A percentile compares a stretch with the other conserved stretches of the same genome.
These are phyloP conservation scores for Aspergillus sclerotioniger DNA, from an alignment of 495 filamentous ascomycete species.

Conservation along the genomic window DNA sequence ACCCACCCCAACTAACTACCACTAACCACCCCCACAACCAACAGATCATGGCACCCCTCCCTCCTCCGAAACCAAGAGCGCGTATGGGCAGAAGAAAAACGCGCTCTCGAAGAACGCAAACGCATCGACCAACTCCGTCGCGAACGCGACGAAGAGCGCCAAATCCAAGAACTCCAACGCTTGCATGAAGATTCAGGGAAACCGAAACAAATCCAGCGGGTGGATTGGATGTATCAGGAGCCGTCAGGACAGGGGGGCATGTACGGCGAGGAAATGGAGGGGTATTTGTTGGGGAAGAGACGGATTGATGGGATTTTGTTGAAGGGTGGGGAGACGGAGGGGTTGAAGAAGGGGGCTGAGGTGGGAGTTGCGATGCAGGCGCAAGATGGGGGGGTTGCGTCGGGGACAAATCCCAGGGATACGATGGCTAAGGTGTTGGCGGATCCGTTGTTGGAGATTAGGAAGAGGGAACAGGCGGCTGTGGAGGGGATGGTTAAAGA, in stretches of 20 bases:
- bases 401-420: slow-evolving; percentile 69
- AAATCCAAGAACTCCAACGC: slow-evolving; percentile 85
- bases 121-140: slow-evolving; percentile 81
- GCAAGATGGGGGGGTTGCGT: slow-evolving; percentile 56
- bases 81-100: slow-evolving; percentile 85
- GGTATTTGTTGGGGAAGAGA: slow-evolving; percentile 87
- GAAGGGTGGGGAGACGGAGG: slow-evolving; percentile 77
- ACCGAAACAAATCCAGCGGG: slow-evolving; percentile 66
- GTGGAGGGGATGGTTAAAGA: slow-evolving; percentile 89
- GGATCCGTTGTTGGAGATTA: slow-evolving; percentile 88
- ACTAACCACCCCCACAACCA: not conserved
- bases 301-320: slow-evolving; percentile 81
- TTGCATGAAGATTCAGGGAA: slow-evolving; percentile 89
- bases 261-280: slow-evolving; percentile 90
- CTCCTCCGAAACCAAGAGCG: slow-evolving; percentile 78
- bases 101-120: slow-evolving; percentile 94
- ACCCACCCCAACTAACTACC: not conserved
- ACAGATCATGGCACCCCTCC: slow-evolving; percentile 80
- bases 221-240: slow-evolving; percentile 98
- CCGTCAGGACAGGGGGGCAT: slow-evolving; percentile 73
- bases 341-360: slow-evolving; percentile 76
- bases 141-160: slow-evolving; percentile 90
- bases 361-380: slow-evolving; percentile 45
- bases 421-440: slow-evolving; percentile 79
- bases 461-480: slow-evolving; percentile 85